These are phyloP conservation scores for Hypocreales sp. DNA, from an alignment of 2,329 filamentous ascomycete genomes.

Conservation along the genomic window DNA sequence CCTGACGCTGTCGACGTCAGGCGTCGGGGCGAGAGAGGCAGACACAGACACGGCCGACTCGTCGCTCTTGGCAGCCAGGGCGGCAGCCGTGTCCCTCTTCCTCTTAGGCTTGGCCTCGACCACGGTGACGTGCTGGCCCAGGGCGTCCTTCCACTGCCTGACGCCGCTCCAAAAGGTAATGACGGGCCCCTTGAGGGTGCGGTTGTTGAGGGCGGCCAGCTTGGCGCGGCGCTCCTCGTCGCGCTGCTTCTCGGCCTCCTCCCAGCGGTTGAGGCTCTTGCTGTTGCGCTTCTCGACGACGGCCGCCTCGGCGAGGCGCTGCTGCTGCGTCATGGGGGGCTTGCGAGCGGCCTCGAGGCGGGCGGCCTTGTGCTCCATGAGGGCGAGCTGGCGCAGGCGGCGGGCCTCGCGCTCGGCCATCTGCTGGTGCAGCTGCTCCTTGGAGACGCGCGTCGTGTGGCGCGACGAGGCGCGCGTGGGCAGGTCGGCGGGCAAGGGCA, in stretches of 20 bases:
- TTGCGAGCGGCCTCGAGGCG: slow-evolving; percentile 60
- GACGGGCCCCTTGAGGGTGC: slow-evolving; percentile 75
- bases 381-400: slow-evolving; percentile 52
- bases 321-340: slow-evolving; percentile 71
- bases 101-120: slow-evolving; percentile 47
- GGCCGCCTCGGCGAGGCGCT: slow-evolving; percentile 70
- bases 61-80: slow-evolving; percentile 5
- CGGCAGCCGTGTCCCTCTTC: slow-evolving; percentile 24
- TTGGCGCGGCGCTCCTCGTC: slow-evolving; percentile 71
- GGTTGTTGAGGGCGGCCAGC: slow-evolving; percentile 74
- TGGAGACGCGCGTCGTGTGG: slow-evolving; percentile 41
- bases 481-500: slow-evolving; percentile 36
- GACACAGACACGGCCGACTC: no score
- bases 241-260: slow-evolving; percentile 78
- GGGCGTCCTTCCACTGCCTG: slow-evolving; percentile 62
- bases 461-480: slow-evolving; percentile 43
- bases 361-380: slow-evolving; percentile 54
- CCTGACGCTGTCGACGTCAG: no score
- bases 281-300: slow-evolving; percentile 73
- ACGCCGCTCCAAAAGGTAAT: slow-evolving; percentile 91
- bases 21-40: no score
- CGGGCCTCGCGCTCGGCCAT: slow-evolving; percentile 59
- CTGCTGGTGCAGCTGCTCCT: slow-evolving; percentile 50
- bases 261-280: slow-evolving; percentile 86
- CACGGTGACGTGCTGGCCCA: slow-evolving; percentile 49